Percentiles rank a stretch among this genome's conserved stretches.
Evolutionary conservation across 176 grass and related monocot species (phyloP).

Genomic region (Echinochloa phyllopogon): DNA sequence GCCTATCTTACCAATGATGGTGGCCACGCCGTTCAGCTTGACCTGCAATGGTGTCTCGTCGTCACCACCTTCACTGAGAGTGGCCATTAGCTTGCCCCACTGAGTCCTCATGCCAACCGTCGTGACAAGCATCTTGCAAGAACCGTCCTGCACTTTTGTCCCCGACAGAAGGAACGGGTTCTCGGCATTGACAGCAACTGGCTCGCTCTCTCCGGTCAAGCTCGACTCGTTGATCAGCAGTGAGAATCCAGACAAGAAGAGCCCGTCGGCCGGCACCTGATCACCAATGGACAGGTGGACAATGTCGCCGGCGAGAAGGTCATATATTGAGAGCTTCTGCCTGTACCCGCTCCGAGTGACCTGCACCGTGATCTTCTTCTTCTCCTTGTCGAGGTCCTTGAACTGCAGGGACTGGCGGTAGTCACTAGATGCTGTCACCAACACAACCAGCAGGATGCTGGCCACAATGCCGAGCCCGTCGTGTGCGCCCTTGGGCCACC

Average conservation of each 20-base stretch:
- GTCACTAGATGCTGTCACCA: constrained; percentile 89
- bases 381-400: constrained; percentile 98
- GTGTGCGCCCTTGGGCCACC: constrained; percentile 93
- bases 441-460: constrained; percentile 86
- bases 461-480: constrained; percentile 92
- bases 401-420: constrained; percentile 95
- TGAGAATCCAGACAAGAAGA: constrained; percentile 85
- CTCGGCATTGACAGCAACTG: constrained; percentile 73
- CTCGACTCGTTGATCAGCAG: constrained; percentile 94
- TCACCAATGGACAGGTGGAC: constrained; percentile 90
- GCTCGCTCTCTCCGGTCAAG: constrained; percentile 93
- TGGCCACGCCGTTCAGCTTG: constrained; percentile 91
- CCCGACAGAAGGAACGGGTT: constrained; percentile 91
- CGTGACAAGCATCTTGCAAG: constrained; percentile 90
- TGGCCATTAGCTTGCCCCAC: constrained; percentile 97
- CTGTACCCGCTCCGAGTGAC: constrained; percentile 75
- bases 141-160: constrained; percentile 94
- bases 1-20: constrained; percentile 94
- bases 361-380: constrained; percentile 91
- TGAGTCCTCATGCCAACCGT: constrained; percentile 95
- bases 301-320: constrained; percentile 84
- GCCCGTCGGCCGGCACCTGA: constrained; percentile 87
- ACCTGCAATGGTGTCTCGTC: constrained; percentile 97
- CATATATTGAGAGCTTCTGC: constrained; percentile 87
- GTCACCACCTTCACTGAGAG: constrained; percentile 89